Evolutionary conservation across 768 basidiomycete species (phyloP).

Genomic region (Lactarius trivialis): DNA sequence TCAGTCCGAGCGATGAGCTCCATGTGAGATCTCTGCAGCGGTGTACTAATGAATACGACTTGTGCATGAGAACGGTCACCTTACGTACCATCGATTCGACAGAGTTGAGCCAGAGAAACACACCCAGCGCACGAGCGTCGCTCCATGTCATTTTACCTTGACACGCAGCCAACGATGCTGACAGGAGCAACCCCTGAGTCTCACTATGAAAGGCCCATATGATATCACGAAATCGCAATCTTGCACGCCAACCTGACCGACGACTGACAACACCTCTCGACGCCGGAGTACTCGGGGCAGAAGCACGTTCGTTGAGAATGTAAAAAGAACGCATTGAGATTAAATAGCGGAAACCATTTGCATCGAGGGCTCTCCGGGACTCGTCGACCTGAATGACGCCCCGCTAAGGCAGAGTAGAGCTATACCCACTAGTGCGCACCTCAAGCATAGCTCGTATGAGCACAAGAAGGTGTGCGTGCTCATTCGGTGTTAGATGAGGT

Average conservation of each 20-base stretch:
- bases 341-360: constrained; percentile 89
- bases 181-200: constrained; percentile 77
- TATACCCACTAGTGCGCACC: constrained; percentile 36
- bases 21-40: constrained; percentile 62
- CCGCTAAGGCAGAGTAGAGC: constrained; percentile 3
- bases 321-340: constrained; percentile 90
- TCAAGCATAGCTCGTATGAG: constrained; percentile 85
- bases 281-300: constrained; percentile 41
- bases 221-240: constrained; percentile 90
- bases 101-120: constrained; percentile 84
- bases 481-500: constrained; percentile 68
- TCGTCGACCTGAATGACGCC: constrained; percentile 63
- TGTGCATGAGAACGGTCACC: not conserved
- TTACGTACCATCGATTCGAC: constrained; percentile 64
- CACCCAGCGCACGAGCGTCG: constrained; percentile 79
- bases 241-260: constrained; percentile 54
- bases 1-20: constrained; percentile 89
- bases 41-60: not conserved
- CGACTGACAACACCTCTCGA: constrained; percentile 38
- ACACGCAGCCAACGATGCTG: constrained; percentile 64
- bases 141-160: constrained; percentile 85
- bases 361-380: constrained; percentile 83
- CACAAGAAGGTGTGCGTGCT: constrained; percentile 77
- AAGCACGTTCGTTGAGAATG: constrained; percentile 66
- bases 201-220: constrained; percentile 97